Conservation (phyloP, 225 moss, liverwort and hornwort genomes). For the Pseudisothecium myosuroides region DNA sequence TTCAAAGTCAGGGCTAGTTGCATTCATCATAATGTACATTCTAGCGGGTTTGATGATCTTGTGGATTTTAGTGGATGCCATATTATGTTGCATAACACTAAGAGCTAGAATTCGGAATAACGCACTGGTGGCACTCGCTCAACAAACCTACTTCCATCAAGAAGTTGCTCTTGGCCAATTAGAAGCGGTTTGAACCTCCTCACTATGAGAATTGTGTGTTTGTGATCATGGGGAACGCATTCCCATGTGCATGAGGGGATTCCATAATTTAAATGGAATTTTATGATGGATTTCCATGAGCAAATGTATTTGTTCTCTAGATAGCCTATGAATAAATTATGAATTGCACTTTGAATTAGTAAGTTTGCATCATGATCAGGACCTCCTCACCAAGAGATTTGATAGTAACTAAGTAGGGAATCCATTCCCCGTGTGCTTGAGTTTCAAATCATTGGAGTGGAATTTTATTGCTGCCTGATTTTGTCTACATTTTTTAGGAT, state of each 20-base stretch:
- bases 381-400: not conserved
- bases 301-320: not conserved
- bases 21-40: not conserved
- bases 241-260: too few relatives aligned
- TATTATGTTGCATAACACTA: not conserved
- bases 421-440: not conserved
- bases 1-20: not conserved
- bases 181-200: fast-evolving
- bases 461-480: not conserved
- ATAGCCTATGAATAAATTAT: not conserved
- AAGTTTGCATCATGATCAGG: not conserved
- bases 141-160: not conserved
- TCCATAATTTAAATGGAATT: too few relatives aligned
- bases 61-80: not conserved
- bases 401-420: not conserved
- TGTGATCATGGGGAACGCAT: not conserved
- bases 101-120: not conserved
- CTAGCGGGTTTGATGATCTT: not conserved
- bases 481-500: not conserved
- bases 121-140: fast-evolving
- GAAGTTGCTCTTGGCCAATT: not conserved
- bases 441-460: not conserved
- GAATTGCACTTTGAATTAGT: not conserved
- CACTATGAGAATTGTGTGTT: not conserved
- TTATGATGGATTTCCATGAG: not conserved